Evolutionary conservation across 208 protist genomes (phyloP).

Genomic region (Phytomonas francai): DNA sequence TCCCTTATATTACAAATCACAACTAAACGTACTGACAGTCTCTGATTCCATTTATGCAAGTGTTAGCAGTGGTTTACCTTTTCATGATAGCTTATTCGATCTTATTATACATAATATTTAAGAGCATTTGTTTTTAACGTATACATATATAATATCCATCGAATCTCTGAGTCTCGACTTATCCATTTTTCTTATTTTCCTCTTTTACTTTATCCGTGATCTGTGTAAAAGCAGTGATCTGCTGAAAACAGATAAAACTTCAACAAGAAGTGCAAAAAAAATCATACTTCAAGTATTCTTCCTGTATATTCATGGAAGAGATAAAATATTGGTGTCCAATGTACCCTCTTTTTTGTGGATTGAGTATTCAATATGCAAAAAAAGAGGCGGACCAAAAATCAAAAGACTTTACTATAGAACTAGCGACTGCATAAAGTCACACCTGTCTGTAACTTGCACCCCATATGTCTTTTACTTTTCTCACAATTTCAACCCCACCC

Average conservation of each 20-base stretch:
- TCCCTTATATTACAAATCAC: background rate
- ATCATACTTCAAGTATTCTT: background rate
- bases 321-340: background rate
- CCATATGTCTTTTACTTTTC: background rate
- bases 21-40: background rate
- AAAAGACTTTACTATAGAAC: background rate
- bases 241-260: background rate
- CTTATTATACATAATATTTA: background rate
- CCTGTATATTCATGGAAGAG: background rate
- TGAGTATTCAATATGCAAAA: background rate
- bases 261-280: background rate
- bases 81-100: background rate
- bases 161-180: background rate
- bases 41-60: background rate
- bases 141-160: too few species aligned
- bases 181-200: background rate
- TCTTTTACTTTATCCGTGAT: background rate
- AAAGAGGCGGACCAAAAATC: background rate
- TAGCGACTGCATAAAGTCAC: background rate
- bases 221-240: background rate
- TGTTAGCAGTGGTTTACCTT: background rate
- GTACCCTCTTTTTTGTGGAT: background rate
- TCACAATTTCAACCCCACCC: background rate
- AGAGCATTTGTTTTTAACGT: too few species aligned
- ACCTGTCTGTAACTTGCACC: background rate